phyloP scores from a whole-genome alignment of 345 rosid genomes.

The Euphorbia tirucalli region DNA sequence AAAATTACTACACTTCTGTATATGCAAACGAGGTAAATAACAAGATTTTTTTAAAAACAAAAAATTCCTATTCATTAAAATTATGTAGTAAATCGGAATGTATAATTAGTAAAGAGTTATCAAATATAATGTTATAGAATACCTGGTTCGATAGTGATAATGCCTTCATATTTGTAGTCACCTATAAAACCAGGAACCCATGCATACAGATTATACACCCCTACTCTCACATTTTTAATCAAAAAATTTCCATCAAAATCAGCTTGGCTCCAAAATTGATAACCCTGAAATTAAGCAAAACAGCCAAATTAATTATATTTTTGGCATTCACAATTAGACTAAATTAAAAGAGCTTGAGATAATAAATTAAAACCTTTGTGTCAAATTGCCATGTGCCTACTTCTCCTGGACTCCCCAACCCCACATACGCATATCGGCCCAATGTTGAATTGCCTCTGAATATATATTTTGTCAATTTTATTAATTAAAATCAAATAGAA shows the following conservation, averaged over 20 bases:
- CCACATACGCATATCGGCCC: slow-evolving; percentile 57
- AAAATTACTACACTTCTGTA: no score
- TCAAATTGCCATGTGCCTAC: slow-evolving; percentile 87
- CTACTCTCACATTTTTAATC: slow-evolving; percentile 55
- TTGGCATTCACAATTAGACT: no score
- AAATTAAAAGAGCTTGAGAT: neutral
- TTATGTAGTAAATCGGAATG: no score
- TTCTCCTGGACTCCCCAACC: slow-evolving; percentile 64
- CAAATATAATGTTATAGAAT: neutral
- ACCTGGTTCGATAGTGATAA: slow-evolving; percentile 55
- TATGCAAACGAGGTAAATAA: no score
- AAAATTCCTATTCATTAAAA: no score
- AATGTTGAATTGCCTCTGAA: slow-evolving; percentile 32
- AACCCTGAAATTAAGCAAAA: slow-evolving; percentile 45
- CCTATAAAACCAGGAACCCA: slow-evolving; percentile 74
- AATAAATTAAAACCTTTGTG: slow-evolving; percentile 43
- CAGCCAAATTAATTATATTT: neutral
- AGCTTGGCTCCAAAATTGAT: slow-evolving; percentile 81
- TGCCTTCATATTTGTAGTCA: slow-evolving; percentile 41
- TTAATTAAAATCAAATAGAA: no score
- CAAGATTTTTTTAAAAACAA: no score
- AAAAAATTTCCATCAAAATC: slow-evolving; percentile 48
- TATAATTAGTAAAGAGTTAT: no score
- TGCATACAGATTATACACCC: slow-evolving; percentile 62
- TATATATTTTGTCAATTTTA: neutral